Evolutionary conservation across 2,329 filamentous ascomycete species (phyloP).

Genomic region (Hypoxylon sp.): DNA sequence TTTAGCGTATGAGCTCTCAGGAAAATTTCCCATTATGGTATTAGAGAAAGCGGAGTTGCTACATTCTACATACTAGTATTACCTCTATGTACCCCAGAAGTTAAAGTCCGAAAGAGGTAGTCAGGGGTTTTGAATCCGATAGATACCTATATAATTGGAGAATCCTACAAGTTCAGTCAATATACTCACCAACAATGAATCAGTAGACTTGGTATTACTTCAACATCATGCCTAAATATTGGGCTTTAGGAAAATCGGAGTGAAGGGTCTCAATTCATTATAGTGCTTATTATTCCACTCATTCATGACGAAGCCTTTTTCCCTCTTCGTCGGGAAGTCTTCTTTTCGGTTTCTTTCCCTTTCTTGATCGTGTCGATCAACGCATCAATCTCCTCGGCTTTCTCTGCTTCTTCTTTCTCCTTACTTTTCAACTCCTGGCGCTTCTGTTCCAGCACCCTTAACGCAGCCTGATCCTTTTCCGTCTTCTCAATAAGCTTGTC

Average conservation of each 20-base stretch:
- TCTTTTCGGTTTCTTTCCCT: slow-evolving; percentile 55
- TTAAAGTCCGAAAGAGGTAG: background rate
- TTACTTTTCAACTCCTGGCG: slow-evolving; percentile 54
- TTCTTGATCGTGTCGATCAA: slow-evolving; percentile 53
- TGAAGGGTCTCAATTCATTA: slow-evolving; percentile 12
- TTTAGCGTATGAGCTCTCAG: slow-evolving; percentile 15
- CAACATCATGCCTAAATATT: background rate
- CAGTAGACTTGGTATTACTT: background rate
- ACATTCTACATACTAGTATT: background rate
- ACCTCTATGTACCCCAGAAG: background rate
- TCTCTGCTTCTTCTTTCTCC: slow-evolving; percentile 53
- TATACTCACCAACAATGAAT: background rate
- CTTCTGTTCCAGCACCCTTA: slow-evolving; percentile 60
- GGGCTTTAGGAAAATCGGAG: background rate
- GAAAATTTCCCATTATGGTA: slow-evolving; percentile 12
- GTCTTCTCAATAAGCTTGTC: slow-evolving; percentile 85
- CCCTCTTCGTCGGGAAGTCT: slow-evolving; percentile 52
- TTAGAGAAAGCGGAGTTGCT: background rate
- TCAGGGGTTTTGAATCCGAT: background rate
- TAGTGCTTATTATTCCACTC: slow-evolving; percentile 9
- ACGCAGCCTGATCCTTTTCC: slow-evolving; percentile 80
- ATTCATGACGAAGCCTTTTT: slow-evolving; percentile 49
- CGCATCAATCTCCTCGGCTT: slow-evolving; percentile 51
- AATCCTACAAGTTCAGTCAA: background rate
- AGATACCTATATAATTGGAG: background rate